These are phyloP conservation scores for Penicillium oxalicum DNA, from an alignment of 2,329 filamentous ascomycete genomes.

Conservation along the genomic window DNA sequence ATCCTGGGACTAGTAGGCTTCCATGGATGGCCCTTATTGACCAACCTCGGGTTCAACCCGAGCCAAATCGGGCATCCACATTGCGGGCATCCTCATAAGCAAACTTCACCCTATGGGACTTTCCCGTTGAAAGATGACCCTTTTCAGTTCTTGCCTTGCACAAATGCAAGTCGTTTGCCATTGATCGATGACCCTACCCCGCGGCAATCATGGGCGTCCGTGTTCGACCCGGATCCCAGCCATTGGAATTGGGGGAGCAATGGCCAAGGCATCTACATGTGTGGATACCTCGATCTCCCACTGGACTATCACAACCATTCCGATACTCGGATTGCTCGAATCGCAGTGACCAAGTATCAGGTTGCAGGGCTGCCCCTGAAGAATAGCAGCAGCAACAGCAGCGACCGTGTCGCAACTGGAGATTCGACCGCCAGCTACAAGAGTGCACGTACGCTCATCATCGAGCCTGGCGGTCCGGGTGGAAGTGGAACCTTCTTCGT, in stretches of 20 bases:
- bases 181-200: conserved; percentile 9
- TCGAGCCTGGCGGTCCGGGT: conserved; percentile 14
- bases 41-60: background rate
- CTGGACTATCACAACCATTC: conserved; percentile 13
- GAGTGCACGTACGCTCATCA: conserved; percentile 14
- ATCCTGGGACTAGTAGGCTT: background rate
- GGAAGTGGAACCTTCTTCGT: conserved; percentile 11
- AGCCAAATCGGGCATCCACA: background rate
- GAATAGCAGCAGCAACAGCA: background rate
- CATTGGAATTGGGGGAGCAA: conserved; percentile 13
- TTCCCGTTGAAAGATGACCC: conserved; percentile 9
- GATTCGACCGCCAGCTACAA: background rate
- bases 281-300: conserved; percentile 15
- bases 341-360: conserved; percentile 16
- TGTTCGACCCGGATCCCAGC: conserved; percentile 9
- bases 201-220: conserved; percentile 7
- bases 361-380: conserved; percentile 7
- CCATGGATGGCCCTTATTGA: background rate
- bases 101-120: conserved; percentile 3
- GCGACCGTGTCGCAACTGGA: background rate
- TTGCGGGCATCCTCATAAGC: background rate
- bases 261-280: conserved; percentile 12
- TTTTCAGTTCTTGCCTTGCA: conserved; percentile 14
- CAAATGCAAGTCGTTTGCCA: conserved; percentile 8
- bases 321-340: conserved; percentile 11